Evolutionary conservation across 140 eudicot genomes (phyloP).

Genomic region (Bidens hawaiensis): DNA sequence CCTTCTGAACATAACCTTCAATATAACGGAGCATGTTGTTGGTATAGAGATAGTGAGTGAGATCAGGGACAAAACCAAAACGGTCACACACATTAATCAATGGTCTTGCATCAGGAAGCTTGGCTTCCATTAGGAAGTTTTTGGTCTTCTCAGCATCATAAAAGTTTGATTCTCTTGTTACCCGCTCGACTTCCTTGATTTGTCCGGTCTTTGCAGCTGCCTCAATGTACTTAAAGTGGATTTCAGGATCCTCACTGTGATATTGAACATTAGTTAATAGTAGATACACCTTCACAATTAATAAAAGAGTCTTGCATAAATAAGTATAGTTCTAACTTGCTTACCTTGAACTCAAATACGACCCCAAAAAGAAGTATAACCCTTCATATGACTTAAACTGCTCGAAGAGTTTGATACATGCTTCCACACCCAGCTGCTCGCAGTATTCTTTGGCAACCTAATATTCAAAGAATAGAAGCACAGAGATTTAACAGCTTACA

Average conservation of each 20-base stretch:
- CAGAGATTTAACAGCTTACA: constrained; percentile 10
- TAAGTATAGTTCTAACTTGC: neutral
- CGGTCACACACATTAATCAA: constrained; percentile 96
- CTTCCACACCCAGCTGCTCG: constrained; percentile 90
- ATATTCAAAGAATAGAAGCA: constrained; percentile 1
- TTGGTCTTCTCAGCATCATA: constrained; percentile 94
- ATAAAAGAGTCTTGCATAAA: constrained; percentile 1
- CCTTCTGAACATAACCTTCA: constrained; percentile 99
- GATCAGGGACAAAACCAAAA: constrained; percentile 92
- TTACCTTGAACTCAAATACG: constrained; percentile 97
- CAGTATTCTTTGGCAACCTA: constrained; percentile 98
- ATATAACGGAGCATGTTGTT: constrained; percentile 98
- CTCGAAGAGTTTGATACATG: constrained; percentile 92
- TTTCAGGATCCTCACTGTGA: constrained; percentile 92
- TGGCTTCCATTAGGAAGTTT: constrained; percentile 95
- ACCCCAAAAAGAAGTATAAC: constrained; percentile 86
- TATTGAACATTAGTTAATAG: constrained; percentile 3
- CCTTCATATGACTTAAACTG: constrained; percentile 96
- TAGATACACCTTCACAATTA: neutral
- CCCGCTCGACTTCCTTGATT: constrained; percentile 95
- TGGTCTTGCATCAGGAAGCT: constrained; percentile 98
- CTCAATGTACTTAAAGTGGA: constrained; percentile 95
- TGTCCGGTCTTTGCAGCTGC: constrained; percentile 99
- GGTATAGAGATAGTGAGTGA: constrained; percentile 93
- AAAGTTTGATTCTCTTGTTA: constrained; percentile 92